phyloP scores from a whole-genome alignment of 768 basidiomycete genomes.

The Chiua virens region DNA sequence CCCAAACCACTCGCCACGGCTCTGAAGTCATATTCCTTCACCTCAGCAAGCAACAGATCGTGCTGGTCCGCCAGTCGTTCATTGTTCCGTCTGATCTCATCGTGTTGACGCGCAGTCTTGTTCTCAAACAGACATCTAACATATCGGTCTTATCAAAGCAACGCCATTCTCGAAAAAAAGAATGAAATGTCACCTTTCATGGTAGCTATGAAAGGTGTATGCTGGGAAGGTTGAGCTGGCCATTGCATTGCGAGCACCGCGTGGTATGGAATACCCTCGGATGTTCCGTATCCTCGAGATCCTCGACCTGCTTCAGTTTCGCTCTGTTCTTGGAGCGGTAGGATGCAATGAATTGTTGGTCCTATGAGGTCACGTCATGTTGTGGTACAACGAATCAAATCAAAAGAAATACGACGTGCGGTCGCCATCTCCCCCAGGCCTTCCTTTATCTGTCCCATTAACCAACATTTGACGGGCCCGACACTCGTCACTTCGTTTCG shows the following conservation, averaged over 20 bases:
- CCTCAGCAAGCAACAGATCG: constrained; percentile 75
- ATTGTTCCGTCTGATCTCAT: constrained; percentile 86
- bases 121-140: constrained; percentile 83
- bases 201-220: constrained; percentile 97
- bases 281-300: no score
- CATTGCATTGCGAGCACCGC: no score
- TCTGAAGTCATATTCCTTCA: constrained; percentile 66
- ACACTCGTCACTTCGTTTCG: no score
- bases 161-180: background rate
- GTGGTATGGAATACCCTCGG: no score
- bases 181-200: constrained; percentile 65
- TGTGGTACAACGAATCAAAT: constrained; percentile 28
- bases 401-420: constrained; percentile 56
- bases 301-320: no score
- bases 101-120: constrained; percentile 82
- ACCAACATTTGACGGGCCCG: no score
- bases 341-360: constrained; percentile 80
- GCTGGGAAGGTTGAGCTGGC: no score
- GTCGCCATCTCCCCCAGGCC: constrained; percentile 76
- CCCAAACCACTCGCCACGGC: constrained; percentile 72
- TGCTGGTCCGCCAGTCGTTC: constrained; percentile 81
- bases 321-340: no score
- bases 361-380: constrained; percentile 46
- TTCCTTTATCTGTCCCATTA: constrained; percentile 76
- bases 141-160: background rate